These are phyloP conservation scores for Zasmidium citrigriseum DNA, from an alignment of 2,329 filamentous ascomycete genomes.

Conservation along the genomic window DNA sequence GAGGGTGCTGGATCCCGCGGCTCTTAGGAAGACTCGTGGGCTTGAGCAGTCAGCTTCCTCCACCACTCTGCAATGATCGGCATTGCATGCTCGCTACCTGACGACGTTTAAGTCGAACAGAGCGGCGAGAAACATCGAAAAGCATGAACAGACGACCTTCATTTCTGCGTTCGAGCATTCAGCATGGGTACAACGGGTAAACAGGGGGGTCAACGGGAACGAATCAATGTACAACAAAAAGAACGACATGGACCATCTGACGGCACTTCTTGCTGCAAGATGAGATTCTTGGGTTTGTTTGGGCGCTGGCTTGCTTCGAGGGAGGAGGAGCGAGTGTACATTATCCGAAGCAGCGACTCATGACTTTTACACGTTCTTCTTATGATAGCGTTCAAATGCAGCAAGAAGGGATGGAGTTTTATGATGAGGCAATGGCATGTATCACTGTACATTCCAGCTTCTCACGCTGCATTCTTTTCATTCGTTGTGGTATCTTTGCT, in stretches of 20 bases:
- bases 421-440: too few relatives aligned
- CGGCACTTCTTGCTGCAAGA: neutral
- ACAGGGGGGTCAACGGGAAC: neutral
- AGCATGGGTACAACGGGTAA: neutral
- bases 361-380: neutral
- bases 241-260: neutral
- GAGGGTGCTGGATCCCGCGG: constrained; percentile 16
- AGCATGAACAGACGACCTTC: neutral
- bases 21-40: constrained; percentile 20
- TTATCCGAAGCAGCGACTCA: neutral
- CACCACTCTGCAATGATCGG: neutral
- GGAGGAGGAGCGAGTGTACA: neutral
- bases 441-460: neutral
- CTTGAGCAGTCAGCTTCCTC: neutral
- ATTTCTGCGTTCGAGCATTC: constrained; percentile 1
- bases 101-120: too few relatives aligned
- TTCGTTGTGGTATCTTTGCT: too few relatives aligned
- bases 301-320: neutral
- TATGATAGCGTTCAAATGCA: neutral
- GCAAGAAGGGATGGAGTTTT: neutral
- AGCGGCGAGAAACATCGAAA: neutral
- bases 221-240: neutral
- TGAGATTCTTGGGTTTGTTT: neutral
- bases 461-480: too few relatives aligned
- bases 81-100: too few relatives aligned